These are phyloP conservation scores for Mallotus repandus DNA, from an alignment of 441 rosid species.

Conservation along the genomic window DNA sequence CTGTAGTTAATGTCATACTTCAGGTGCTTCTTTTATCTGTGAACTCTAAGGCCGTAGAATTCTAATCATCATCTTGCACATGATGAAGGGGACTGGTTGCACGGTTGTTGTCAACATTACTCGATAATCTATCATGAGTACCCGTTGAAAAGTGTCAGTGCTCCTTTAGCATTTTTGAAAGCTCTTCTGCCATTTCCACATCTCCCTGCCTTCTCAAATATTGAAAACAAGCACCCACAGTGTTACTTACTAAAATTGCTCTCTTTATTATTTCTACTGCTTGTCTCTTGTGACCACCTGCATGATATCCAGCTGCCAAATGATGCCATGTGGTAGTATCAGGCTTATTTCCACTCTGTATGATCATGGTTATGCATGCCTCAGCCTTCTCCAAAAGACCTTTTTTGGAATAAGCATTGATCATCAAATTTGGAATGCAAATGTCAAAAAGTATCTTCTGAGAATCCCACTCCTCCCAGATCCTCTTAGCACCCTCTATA, in stretches of 20 bases:
- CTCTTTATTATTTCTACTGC: slow-evolving; percentile 37
- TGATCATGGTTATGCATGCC: slow-evolving; percentile 25
- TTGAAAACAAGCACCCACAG: too few species aligned
- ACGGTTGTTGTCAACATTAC: too few species aligned
- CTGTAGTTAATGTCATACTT: too few species aligned
- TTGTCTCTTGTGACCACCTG: slow-evolving; percentile 27
- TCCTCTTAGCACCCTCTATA: slow-evolving; percentile 36
- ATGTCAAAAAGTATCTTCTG: slow-evolving; percentile 18
- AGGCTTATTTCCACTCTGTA: slow-evolving; percentile 34
- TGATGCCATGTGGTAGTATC: slow-evolving; percentile 32
- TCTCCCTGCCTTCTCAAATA: too few species aligned
- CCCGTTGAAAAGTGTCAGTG: too few species aligned
- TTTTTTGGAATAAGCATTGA: slow-evolving; percentile 34
- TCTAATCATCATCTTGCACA: too few species aligned
- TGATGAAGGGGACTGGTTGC: too few species aligned
- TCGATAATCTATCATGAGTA: too few species aligned
- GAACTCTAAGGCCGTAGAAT: too few species aligned
- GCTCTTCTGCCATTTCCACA: too few species aligned
- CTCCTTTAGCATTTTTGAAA: too few species aligned
- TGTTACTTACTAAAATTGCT: slow-evolving; percentile 21
- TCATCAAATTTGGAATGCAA: slow-evolving; percentile 36
- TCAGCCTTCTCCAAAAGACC: slow-evolving; percentile 41
- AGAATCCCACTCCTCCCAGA: slow-evolving; percentile 39
- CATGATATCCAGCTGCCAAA: slow-evolving; percentile 34
- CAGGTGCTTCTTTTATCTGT: too few species aligned